phyloP scores from a whole-genome alignment of 345 rosid genomes.

The Lepidium didymum region DNA sequence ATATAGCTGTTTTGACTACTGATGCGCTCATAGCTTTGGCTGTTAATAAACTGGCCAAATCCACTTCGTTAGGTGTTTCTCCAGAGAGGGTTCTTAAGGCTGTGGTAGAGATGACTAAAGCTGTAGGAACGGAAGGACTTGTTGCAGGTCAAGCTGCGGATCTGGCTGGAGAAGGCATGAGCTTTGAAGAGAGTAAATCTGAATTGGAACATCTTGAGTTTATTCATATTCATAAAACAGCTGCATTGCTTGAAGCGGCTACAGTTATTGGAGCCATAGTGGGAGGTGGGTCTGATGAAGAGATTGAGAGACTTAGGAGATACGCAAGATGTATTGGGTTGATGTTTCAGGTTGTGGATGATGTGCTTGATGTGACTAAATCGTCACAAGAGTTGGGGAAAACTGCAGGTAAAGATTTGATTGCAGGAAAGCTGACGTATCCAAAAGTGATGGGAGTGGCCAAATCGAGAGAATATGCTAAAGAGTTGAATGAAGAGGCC shows the following conservation, averaged over 20 bases:
- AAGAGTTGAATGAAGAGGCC: constrained; percentile 44
- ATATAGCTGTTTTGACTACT: constrained; percentile 50
- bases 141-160: constrained; percentile 76
- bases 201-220: constrained; percentile 50
- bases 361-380: constrained; percentile 69
- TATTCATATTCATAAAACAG: constrained; percentile 67
- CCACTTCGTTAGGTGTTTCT: constrained; percentile 28
- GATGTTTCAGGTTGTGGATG: constrained; percentile 76
- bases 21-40: constrained; percentile 59
- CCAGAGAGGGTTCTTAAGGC: constrained; percentile 35
- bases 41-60: constrained; percentile 29
- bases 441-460: constrained; percentile 61
- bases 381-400: constrained; percentile 61
- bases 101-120: constrained; percentile 41
- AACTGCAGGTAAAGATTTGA: constrained; percentile 75
- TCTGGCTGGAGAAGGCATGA: constrained; percentile 40
- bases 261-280: constrained; percentile 61
- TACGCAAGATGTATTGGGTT: constrained; percentile 55
- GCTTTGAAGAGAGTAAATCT: neutral
- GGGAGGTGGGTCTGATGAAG: constrained; percentile 54
- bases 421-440: constrained; percentile 54
- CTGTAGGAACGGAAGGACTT: constrained; percentile 55
- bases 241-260: constrained; percentile 50
- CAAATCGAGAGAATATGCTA: constrained; percentile 46
- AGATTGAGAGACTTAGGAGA: constrained; percentile 54